A percentile compares a stretch with the other conserved stretches of the same genome.
These are phyloP conservation scores for Cryptococcus sp. DNA, from an alignment of 1,284 basidiomycete genomes.

Conservation along the genomic window DNA sequence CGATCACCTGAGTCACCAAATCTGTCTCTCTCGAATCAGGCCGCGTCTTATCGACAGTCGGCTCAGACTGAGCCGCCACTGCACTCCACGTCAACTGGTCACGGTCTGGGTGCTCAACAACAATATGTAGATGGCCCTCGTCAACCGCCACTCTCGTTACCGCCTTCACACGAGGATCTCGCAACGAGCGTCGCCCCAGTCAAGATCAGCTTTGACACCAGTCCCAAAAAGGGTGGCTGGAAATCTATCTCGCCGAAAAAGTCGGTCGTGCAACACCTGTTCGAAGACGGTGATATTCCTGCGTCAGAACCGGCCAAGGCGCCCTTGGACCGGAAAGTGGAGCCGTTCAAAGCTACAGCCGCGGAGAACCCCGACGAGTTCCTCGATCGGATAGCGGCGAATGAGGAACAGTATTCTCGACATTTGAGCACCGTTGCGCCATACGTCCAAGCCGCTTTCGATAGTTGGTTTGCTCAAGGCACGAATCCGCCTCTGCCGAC, in stretches of 20 bases:
- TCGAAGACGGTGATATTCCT: constrained; percentile 11
- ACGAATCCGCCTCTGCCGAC: constrained; percentile 27
- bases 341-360: no score
- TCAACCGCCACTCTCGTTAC: no score
- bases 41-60: no score
- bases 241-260: constrained; percentile 12
- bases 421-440: constrained; percentile 34
- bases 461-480: constrained; percentile 37
- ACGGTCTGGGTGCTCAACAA: no score
- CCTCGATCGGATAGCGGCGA: constrained; percentile 26
- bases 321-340: neutral
- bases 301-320: constrained; percentile 1
- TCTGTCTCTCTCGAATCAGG: no score
- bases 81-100: no score
- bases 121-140: no score
- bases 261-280: constrained; percentile 20
- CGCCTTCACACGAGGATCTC: no score
- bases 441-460: constrained; percentile 44
- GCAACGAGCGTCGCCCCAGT: constrained; percentile 2
- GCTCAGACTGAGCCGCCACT: no score
- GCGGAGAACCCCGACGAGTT: neutral
- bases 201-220: constrained; percentile 15
- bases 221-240: constrained; percentile 14
- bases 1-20: no score
- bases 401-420: constrained; percentile 26